Evolutionary conservation across 345 rosid species (phyloP).

Genomic region (Citrus inodora): DNA sequence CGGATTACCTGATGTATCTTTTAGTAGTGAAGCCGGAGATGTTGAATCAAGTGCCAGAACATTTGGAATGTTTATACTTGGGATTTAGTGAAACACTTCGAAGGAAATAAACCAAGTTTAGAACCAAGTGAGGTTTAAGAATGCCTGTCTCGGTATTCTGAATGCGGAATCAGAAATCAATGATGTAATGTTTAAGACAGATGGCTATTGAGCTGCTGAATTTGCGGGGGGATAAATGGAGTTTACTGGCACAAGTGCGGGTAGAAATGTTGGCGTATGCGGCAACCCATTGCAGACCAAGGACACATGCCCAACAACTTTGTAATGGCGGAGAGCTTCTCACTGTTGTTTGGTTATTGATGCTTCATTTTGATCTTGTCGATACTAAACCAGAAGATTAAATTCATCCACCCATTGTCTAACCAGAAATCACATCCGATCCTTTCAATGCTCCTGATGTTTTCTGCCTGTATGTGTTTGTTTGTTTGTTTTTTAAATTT

Average conservation of each 20-base stretch:
- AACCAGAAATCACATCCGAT: too few species aligned
- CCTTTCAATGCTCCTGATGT: too few species aligned
- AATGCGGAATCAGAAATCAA: constrained; percentile 31
- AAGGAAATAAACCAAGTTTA: constrained; percentile 10
- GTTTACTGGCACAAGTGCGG: constrained; percentile 52
- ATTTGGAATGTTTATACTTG: constrained; percentile 13
- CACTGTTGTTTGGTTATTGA: constrained; percentile 60
- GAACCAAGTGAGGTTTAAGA: background rate
- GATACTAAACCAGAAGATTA: background rate
- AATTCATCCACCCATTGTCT: too few species aligned
- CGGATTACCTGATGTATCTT: constrained; percentile 66
- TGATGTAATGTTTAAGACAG: constrained; percentile 23
- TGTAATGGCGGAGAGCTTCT: constrained; percentile 68
- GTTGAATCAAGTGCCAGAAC: constrained; percentile 42
- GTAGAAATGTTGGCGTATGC: constrained; percentile 54
- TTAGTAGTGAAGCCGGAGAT: constrained; percentile 44
- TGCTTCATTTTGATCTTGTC: constrained; percentile 66
- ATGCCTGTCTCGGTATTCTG: constrained; percentile 20
- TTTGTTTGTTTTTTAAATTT: too few species aligned
- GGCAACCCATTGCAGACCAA: constrained; percentile 55
- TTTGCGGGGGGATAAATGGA: constrained; percentile 34
- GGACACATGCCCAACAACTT: constrained; percentile 54
- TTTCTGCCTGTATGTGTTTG: too few species aligned
- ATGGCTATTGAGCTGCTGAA: constrained; percentile 42
- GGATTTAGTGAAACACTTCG: constrained; percentile 34